Percentiles rank a stretch among this genome's conserved stretches.
These are phyloP conservation scores for Multifurca ochricompacta DNA, from an alignment of 768 basidiomycete species.

Conservation along the genomic window DNA sequence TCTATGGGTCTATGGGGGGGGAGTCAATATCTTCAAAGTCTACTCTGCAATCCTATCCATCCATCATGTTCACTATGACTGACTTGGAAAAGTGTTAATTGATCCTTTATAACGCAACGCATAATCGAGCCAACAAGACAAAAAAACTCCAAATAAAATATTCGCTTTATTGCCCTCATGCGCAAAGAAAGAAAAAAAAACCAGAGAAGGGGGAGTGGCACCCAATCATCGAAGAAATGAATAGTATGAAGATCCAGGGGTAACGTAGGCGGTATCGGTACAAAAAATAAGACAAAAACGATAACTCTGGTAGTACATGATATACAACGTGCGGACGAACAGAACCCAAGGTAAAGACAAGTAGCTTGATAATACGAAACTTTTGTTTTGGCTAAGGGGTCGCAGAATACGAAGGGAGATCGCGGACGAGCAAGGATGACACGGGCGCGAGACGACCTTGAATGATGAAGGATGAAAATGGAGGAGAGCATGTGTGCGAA, in stretches of 20 bases:
- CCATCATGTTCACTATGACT: no score
- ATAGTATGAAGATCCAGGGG: constrained; percentile 19
- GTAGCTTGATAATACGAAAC: constrained; percentile 13
- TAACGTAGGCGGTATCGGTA: constrained; percentile 20
- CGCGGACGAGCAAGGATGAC: constrained; percentile 15
- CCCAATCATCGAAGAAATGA: background rate
- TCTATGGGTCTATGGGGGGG: no score
- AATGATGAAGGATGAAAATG: constrained; percentile 4
- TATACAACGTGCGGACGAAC: constrained; percentile 15
- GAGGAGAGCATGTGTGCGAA: constrained; percentile 5
- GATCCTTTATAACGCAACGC: no score
- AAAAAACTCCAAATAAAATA: no score
- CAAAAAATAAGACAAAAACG: constrained; percentile 16
- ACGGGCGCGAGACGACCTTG: constrained; percentile 14
- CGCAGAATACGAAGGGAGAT: constrained; percentile 3
- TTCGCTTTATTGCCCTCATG: constrained; percentile 11
- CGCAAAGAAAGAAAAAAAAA: background rate
- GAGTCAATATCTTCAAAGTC: no score
- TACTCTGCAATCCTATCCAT: no score
- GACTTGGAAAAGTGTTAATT: no score
- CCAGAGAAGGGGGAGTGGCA: background rate
- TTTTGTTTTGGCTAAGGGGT: constrained; percentile 13
- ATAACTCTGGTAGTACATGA: constrained; percentile 16
- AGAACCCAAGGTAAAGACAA: background rate
- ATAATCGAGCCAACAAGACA: no score